Conservation (phyloP, 192 early-diverging fungal species). For the Podochytrium sp. region DNA sequence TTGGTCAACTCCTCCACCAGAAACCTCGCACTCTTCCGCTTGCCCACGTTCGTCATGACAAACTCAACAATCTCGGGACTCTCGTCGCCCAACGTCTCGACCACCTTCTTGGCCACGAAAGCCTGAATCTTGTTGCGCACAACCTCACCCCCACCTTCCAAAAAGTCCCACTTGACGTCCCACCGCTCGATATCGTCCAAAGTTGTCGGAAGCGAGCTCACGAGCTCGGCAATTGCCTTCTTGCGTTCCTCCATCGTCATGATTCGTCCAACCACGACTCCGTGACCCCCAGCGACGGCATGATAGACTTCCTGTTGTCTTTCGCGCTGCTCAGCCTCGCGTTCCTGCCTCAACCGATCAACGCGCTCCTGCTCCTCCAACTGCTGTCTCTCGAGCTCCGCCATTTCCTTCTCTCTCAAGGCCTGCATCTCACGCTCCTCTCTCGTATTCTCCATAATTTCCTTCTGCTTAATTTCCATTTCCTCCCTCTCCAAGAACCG, state of each 20-base stretch:
- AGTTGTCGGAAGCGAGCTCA: constrained; percentile 72
- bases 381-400: constrained; percentile 53
- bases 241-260: constrained; percentile 72
- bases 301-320: constrained; percentile 39
- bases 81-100: constrained; percentile 78
- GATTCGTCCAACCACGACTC: constrained; percentile 54
- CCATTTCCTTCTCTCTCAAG: constrained; percentile 55
- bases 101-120: constrained; percentile 78
- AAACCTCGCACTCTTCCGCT: constrained; percentile 64
- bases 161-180: constrained; percentile 75
- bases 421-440: constrained; percentile 16
- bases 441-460: constrained; percentile 23
- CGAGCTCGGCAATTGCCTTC: constrained; percentile 66
- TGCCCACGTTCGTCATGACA: constrained; percentile 71
- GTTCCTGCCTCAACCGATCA: constrained; percentile 39
- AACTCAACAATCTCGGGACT: constrained; percentile 82
- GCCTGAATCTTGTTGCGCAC: constrained; percentile 71
- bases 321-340: constrained; percentile 32
- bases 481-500: constrained; percentile 54
- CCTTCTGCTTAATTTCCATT: constrained; percentile 42
- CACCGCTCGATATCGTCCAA: constrained; percentile 71
- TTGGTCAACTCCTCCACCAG: constrained; percentile 78
- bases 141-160: constrained; percentile 68
- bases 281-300: constrained; percentile 31
- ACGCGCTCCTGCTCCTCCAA: constrained; percentile 57